Percentiles rank a stretch among this genome's conserved stretches.
Evolutionary conservation across 2,329 filamentous ascomycete species (phyloP).

Genomic region (Ceratocystis cubensis): DNA sequence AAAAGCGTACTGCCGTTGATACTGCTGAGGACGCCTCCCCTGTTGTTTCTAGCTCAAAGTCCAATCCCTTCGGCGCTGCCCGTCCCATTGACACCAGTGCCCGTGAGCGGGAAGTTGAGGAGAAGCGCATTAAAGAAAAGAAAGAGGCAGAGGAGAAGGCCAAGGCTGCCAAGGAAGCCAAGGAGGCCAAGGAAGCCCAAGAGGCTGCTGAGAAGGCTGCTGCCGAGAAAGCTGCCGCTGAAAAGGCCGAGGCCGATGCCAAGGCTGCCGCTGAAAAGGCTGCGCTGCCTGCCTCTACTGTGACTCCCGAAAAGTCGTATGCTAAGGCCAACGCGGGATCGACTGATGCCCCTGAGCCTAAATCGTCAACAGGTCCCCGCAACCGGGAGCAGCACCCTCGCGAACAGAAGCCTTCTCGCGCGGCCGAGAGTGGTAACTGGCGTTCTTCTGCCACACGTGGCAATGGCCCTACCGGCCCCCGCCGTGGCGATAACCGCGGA

Average conservation of each 20-base stretch:
- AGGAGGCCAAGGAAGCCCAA: constrained; percentile 47
- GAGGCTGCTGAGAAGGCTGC: constrained; percentile 31
- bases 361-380: not conserved
- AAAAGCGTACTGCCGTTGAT: constrained; percentile 84
- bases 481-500: constrained; percentile 35
- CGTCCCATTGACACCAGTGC: constrained; percentile 87
- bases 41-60: constrained; percentile 55
- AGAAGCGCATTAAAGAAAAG: constrained; percentile 62
- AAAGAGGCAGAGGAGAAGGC: constrained; percentile 79
- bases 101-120: constrained; percentile 78
- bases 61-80: constrained; percentile 86
- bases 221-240: constrained; percentile 27
- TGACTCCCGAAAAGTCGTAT: constrained; percentile 32
- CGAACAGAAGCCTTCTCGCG: constrained; percentile 39
- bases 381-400: constrained; percentile 33
- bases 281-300: constrained; percentile 27
- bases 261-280: constrained; percentile 28
- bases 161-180: constrained; percentile 73
- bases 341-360: not conserved
- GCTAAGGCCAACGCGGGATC: not conserved
- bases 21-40: constrained; percentile 40
- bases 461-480: constrained; percentile 34
- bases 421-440: constrained; percentile 49
- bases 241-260: constrained; percentile 28
- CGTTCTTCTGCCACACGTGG: constrained; percentile 35